Evolutionary conservation across 108 stramenopile species (phyloP).

Genomic region (Schizochytrium sp.): DNA sequence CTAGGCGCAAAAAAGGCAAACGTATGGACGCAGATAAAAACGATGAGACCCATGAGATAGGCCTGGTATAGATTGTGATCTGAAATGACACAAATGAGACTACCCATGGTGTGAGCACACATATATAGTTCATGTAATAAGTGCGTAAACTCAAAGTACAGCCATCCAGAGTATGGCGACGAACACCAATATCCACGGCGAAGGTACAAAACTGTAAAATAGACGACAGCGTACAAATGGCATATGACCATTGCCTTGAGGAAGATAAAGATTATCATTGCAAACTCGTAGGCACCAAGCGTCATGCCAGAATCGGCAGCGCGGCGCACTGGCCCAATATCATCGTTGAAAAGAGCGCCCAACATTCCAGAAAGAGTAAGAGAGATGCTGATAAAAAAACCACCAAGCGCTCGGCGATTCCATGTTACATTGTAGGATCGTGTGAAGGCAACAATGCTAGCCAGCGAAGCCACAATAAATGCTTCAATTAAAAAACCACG

Average conservation of each 20-base stretch:
- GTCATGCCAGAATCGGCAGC: slow-evolving; percentile 42
- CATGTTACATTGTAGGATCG: slow-evolving; percentile 45
- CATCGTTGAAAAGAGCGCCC: slow-evolving; percentile 37
- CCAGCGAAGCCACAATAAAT: not conserved
- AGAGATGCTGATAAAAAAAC: slow-evolving; percentile 30
- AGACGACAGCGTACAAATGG: not conserved
- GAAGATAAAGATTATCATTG: not conserved
- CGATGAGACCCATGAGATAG: not conserved
- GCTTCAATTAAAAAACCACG: not conserved
- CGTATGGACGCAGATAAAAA: slow-evolving; percentile 13
- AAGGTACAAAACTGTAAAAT: not conserved
- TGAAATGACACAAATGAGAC: slow-evolving; percentile 45
- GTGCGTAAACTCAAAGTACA: slow-evolving; percentile 56
- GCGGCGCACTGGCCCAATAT: slow-evolving; percentile 50
- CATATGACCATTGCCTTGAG: not conserved
- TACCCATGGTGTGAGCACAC: slow-evolving; percentile 8
- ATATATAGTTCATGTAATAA: slow-evolving; percentile 30
- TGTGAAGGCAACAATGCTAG: slow-evolving; percentile 5
- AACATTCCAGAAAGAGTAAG: slow-evolving; percentile 26
- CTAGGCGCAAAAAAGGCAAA: slow-evolving; percentile 56
- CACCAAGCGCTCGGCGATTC: slow-evolving; percentile 16
- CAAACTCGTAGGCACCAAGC: slow-evolving; percentile 56
- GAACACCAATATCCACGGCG: slow-evolving; percentile 25
- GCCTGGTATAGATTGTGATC: slow-evolving; percentile 25
- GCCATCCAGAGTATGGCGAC: not conserved